Evolutionary conservation across 768 basidiomycete species (phyloP).

Genomic region (Serendipita sp.): DNA sequence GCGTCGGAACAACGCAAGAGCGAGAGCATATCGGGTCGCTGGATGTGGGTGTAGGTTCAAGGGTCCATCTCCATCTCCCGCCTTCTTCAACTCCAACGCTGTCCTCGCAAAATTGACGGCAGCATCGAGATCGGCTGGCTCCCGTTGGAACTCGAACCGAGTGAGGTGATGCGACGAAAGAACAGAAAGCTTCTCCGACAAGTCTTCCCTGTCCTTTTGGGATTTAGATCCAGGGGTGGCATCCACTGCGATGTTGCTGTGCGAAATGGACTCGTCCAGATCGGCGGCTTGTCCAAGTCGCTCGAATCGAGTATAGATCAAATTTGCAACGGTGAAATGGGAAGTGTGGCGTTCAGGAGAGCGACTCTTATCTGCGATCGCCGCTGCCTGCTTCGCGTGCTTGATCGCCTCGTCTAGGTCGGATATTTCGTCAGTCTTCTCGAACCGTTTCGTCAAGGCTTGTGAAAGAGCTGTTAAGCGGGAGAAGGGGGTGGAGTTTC

Average conservation of each 20-base stretch:
- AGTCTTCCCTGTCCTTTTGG: neutral
- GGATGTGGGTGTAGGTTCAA: neutral
- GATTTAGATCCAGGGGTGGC: neutral
- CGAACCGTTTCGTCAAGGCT: neutral
- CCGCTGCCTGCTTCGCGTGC: neutral
- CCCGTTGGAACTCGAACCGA: slow-evolving; percentile 4
- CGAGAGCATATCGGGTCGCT: neutral
- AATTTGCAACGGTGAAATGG: neutral
- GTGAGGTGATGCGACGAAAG: neutral
- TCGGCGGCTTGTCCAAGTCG: neutral
- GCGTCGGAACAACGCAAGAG: slow-evolving; percentile 1
- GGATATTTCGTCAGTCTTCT: neutral
- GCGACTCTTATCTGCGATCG: neutral
- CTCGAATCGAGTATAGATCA: slow-evolving; percentile 4
- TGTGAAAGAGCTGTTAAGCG: neutral
- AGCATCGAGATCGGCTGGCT: neutral
- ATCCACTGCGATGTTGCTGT: slow-evolving; percentile 1
- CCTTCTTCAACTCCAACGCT: neutral
- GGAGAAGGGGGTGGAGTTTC: neutral
- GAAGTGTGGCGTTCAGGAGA: neutral
- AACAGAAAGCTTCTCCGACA: neutral
- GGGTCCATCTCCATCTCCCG: neutral
- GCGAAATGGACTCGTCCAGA: neutral
- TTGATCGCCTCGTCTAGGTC: slow-evolving; percentile 2
- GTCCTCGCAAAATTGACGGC: neutral